Evolutionary conservation across 2,329 filamentous ascomycete genomes (phyloP).

Genomic region (Xylaria sp.): DNA sequence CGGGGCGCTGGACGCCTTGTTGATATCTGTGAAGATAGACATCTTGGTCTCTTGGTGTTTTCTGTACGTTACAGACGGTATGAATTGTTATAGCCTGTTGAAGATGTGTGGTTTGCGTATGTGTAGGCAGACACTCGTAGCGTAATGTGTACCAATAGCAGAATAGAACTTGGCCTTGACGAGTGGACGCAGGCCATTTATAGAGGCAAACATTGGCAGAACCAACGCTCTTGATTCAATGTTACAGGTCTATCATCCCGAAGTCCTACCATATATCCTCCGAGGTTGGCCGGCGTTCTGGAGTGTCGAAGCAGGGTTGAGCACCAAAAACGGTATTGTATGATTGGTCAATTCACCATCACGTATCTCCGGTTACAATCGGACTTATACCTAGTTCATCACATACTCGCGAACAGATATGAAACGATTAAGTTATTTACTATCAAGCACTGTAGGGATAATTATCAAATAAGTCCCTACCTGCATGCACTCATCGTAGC

Average conservation of each 20-base stretch:
- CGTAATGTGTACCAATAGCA: neutral
- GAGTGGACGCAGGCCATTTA: conserved; percentile 5
- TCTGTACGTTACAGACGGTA: neutral
- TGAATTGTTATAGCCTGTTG: neutral
- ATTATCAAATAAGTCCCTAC: neutral
- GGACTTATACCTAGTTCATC: conserved; percentile 20
- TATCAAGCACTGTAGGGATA: neutral
- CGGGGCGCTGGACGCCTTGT: conserved; percentile 28
- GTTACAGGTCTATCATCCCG: neutral
- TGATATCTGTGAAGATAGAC: conserved; percentile 35
- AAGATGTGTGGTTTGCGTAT: neutral
- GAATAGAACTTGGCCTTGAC: neutral
- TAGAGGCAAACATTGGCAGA: neutral
- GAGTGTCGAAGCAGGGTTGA: neutral
- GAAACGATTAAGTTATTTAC: neutral
- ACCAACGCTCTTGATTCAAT: neutral
- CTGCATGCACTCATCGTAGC: no score
- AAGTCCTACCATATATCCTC: conserved; percentile 18
- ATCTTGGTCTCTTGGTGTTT: neutral
- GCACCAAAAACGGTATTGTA: conserved; percentile 37
- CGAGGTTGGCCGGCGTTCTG: conserved; percentile 26
- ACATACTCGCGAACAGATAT: neutral
- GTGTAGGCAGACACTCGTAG: neutral
- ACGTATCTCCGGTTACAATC: conserved; percentile 16
- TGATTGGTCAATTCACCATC: conserved; percentile 45